Conservation (phyloP, 208 protist species). For the Crithidia sp. region DNA sequence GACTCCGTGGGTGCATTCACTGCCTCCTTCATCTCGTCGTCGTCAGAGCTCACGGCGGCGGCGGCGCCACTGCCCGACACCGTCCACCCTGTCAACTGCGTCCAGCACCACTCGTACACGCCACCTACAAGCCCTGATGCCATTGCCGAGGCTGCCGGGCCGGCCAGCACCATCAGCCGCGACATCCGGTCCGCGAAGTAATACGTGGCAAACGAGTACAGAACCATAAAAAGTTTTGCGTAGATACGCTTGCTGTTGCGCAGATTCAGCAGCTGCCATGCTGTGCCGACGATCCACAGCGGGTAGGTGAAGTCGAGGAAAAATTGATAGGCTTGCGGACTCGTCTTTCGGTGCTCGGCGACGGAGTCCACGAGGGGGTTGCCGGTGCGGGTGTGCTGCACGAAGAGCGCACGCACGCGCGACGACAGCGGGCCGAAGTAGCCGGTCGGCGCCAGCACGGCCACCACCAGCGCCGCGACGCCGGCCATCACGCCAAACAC, state of each 20-base stretch:
- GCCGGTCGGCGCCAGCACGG: slow-evolving; percentile 44
- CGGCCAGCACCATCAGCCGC: slow-evolving; percentile 60
- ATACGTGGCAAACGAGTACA: slow-evolving; percentile 41
- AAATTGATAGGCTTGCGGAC: slow-evolving; percentile 12
- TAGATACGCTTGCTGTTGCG: background rate
- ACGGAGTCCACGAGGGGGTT: slow-evolving; percentile 87
- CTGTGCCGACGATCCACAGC: slow-evolving; percentile 10
- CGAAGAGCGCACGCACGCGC: slow-evolving; percentile 72
- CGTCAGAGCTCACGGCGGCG: too few species aligned
- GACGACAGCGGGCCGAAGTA: slow-evolving; percentile 61
- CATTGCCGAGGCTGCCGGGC: slow-evolving; percentile 17
- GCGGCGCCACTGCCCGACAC: too few species aligned
- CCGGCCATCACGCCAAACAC: slow-evolving; percentile 33
- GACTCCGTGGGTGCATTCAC: too few species aligned
- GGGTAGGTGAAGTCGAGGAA: slow-evolving; percentile 13
- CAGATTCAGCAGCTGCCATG: background rate
- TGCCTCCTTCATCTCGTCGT: too few species aligned
- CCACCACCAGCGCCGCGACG: slow-evolving; percentile 25
- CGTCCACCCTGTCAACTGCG: too few species aligned
- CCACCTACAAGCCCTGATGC: background rate
- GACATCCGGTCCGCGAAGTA: slow-evolving; percentile 75
- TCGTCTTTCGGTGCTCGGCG: slow-evolving; percentile 62
- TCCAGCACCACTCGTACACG: background rate
- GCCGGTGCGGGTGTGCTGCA: slow-evolving; percentile 75
- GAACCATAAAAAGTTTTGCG: slow-evolving; percentile 42